Base-by-base conservation (phyloP, 805 yeast species). In the Saturnispora halmiae region DNA sequence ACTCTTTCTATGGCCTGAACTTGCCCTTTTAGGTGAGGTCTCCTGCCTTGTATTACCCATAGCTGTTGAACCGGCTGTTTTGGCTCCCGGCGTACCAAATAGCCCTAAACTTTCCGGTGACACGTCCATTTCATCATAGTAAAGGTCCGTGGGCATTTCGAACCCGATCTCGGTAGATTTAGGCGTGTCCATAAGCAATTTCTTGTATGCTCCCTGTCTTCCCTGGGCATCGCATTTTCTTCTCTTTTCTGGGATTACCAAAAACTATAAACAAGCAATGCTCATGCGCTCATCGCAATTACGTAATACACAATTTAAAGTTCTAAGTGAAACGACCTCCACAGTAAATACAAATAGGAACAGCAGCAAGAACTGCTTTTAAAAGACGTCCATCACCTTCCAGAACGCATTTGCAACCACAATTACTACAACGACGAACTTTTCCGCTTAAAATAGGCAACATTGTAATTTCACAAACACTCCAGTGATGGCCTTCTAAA, bases 401-500 rank as follows among this genome's bases (percentile, higher is more conserved):
- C 4, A 41, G 28, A 1, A 40, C 38, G 19, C 38, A 21, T 5
- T 38, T 27, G 13, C 43, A 35, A 2, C 42, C 46, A 22, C 52
- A 50, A 22, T 21, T 16, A 8, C 29, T 19, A 21, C 53, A 50
- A 3, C 14, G 13, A n/a, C 33, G 38, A 14, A 50, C 42, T 1
- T 22, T 15, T 3, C 48, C 42, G 13, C 34, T 28, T 27, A 49
- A 14, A 11, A 50, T 28, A 1, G 53, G 53, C 2, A 49, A 31
- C 25, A 45, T 16, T 5, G 51, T 49, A 8, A 47, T 21, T 6
- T 34, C 44, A 26, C 53, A 50, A 4, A 43, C 18, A 11, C 34
- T 36, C 53, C 53, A 50, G 4, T n/a, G 26, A 21, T 46, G 51
- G 1, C 52, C 52, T 25, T 46, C 51, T 4, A 28, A 9, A 2